A percentile compares a stretch with the other conserved stretches of the same genome.
Evolutionary conservation across 116 monocot species (phyloP).

Genomic region (Zostera marina): DNA sequence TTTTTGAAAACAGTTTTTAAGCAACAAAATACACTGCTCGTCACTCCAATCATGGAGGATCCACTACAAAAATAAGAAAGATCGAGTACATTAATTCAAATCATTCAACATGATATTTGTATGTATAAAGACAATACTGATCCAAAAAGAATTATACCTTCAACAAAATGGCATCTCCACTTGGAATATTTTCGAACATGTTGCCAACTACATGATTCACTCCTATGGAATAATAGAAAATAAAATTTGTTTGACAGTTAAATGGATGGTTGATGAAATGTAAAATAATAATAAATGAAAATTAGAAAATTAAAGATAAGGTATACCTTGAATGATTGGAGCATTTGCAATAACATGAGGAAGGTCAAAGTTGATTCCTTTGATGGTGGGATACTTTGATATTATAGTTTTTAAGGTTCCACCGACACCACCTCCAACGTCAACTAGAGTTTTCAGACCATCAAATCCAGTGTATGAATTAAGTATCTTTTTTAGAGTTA

Average conservation of each 20-base stretch:
- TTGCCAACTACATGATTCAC: no score
- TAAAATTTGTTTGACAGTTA: no score
- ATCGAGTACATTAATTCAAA: no score
- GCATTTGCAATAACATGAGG: conserved; percentile 17
- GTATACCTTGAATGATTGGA: conserved; percentile 21
- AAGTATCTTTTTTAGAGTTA: conserved; percentile 34
- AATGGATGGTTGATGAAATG: no score
- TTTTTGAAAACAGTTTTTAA: conserved; percentile 6
- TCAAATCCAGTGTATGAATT: conserved; percentile 34
- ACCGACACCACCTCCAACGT: conserved; percentile 25
- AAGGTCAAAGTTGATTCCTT: conserved; percentile 48
- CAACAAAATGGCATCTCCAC: no score
- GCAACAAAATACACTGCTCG: neutral
- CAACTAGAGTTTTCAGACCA: conserved; percentile 23
- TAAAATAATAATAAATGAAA: no score
- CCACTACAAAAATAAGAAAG: conserved; percentile 2
- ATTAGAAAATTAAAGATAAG: no score
- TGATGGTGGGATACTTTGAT: conserved; percentile 22
- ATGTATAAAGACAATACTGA: no score
- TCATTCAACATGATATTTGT: no score
- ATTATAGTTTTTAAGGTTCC: conserved; percentile 24
- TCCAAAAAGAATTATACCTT: no score
- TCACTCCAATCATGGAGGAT: conserved; percentile 13
- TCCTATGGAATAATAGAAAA: no score
- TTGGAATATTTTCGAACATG: no score